These are phyloP conservation scores for Fusarium sp. DNA, from an alignment of 2,329 filamentous ascomycete species.

Conservation along the genomic window DNA sequence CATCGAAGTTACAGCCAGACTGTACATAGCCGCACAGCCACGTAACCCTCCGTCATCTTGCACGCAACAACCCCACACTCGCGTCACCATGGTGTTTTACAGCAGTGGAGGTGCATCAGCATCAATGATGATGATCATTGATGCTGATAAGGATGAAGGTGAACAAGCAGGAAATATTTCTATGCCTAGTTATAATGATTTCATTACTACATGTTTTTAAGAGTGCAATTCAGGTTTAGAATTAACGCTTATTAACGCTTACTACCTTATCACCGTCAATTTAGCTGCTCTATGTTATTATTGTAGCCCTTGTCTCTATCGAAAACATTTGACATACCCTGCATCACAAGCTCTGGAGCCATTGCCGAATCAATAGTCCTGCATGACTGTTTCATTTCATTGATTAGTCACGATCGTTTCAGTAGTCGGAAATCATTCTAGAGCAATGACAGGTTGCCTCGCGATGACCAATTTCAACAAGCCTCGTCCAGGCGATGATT, in stretches of 20 bases:
- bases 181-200: neutral
- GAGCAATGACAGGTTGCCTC: no score
- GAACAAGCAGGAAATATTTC: neutral
- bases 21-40: constrained; percentile 5
- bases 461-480: neutral
- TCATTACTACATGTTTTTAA: neutral
- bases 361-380: neutral
- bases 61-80: neutral
- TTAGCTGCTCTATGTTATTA: no score
- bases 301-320: neutral
- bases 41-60: constrained; percentile 2
- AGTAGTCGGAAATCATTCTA: neutral
- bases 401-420: neutral
- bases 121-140: neutral
- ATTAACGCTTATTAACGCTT: no score
- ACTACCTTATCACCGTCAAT: neutral
- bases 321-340: neutral
- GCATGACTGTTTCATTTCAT: neutral
- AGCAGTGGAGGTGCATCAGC: neutral
- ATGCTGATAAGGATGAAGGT: neutral
- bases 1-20: neutral
- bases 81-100: neutral
- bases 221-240: neutral
- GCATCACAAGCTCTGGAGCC: neutral
- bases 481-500: neutral